Conservation (phyloP, 176 grass and related monocot species). For the Bonia amplexicaulis region DNA sequence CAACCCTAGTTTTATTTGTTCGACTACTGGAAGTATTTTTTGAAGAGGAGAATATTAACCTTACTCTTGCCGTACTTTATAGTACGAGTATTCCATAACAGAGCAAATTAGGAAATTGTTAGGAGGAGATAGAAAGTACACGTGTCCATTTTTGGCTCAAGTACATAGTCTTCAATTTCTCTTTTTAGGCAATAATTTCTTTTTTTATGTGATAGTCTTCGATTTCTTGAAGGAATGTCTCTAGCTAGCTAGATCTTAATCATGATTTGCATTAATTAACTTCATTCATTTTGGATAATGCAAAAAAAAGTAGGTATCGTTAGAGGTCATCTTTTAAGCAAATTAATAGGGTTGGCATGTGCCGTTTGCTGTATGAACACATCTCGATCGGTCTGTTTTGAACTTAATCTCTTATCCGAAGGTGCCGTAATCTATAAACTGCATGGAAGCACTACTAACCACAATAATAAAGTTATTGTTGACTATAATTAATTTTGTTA, state of each 20-base stretch:
- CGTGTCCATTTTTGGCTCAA: not conserved
- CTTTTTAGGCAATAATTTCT: not conserved
- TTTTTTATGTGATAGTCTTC: not conserved
- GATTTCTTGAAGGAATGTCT: not conserved
- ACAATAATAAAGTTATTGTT: not conserved
- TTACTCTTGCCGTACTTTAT: too few relatives aligned
- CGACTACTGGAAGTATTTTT: too few relatives aligned
- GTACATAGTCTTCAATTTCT: not conserved
- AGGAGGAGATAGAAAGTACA: not conserved
- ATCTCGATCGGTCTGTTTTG: not conserved
- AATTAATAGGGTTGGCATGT: conserved; percentile 12
- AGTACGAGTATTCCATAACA: not conserved
- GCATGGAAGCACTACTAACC: not conserved
- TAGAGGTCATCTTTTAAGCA: not conserved
- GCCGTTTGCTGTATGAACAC: not conserved
- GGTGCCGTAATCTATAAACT: not conserved
- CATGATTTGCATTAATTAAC: not conserved
- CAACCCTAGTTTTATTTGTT: too few relatives aligned
- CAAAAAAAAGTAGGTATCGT: not conserved
- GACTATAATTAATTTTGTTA: not conserved
- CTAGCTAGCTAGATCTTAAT: not conserved
- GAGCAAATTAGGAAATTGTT: not conserved
- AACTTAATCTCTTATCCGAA: not conserved
- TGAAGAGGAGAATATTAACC: too few relatives aligned
- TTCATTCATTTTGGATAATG: not conserved